These are phyloP conservation scores for Phytophthora ramorum DNA, from an alignment of 352 stramenopile species.

Conservation along the genomic window DNA sequence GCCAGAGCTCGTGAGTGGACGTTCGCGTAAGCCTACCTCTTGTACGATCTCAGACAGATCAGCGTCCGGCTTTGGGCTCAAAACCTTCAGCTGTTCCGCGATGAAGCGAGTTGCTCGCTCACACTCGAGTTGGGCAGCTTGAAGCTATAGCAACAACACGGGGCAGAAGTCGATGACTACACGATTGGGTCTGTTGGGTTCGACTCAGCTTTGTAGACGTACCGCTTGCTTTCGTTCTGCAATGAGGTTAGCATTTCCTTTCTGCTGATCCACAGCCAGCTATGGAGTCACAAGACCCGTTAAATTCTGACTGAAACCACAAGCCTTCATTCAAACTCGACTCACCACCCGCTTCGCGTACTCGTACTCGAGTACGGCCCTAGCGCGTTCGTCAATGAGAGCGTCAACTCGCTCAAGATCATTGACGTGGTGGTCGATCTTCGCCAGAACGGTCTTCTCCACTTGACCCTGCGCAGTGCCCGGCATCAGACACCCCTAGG, in stretches of 20 bases:
- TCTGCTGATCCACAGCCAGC: slow-evolving; percentile 61
- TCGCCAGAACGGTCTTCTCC: slow-evolving; percentile 37
- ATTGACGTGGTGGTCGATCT: slow-evolving; percentile 51
- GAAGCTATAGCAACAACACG: slow-evolving; percentile 29
- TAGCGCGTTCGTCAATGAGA: slow-evolving; percentile 51
- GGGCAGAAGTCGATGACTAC: not conserved
- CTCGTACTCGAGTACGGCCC: slow-evolving; percentile 73
- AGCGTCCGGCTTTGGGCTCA: slow-evolving; percentile 12
- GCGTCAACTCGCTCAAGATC: slow-evolving; percentile 44
- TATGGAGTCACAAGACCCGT: slow-evolving; percentile 16
- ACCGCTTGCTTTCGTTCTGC: slow-evolving; percentile 64
- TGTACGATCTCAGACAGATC: slow-evolving; percentile 32
- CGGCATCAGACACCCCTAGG: not conserved
- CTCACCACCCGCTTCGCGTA: slow-evolving; percentile 73
- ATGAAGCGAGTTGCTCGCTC: slow-evolving; percentile 36
- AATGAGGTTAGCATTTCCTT: slow-evolving; percentile 65
- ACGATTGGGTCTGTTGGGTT: not conserved
- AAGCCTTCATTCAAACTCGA: not conserved
- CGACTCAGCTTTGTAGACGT: slow-evolving; percentile 12
- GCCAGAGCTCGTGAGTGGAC: not conserved
- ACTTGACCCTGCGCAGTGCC: slow-evolving; percentile 46
- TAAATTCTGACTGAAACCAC: no score
- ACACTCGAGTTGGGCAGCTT: slow-evolving; percentile 41
- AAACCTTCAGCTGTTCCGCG: slow-evolving; percentile 29
- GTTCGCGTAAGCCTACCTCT: slow-evolving; percentile 26